phyloP scores from a whole-genome alignment of 768 basidiomycete species.

The Coprinopsis marcescibilis region DNA sequence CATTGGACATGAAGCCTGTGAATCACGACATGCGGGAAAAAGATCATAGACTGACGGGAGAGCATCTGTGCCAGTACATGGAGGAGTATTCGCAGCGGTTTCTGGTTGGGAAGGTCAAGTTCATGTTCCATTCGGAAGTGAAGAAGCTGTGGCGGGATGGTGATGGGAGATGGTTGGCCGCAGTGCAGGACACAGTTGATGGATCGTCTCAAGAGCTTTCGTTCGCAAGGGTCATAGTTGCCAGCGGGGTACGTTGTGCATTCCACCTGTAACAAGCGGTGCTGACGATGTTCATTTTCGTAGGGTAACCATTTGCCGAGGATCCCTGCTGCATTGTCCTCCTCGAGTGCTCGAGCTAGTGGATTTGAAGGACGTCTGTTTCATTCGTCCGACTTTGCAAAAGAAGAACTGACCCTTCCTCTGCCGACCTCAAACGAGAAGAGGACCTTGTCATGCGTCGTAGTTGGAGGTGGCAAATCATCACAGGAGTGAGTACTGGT shows the following conservation, averaged over 20 bases:
- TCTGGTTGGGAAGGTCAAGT: constrained; percentile 28
- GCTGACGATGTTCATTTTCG: too few relatives aligned
- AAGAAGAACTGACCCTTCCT: constrained; percentile 20
- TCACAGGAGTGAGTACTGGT: constrained; percentile 44
- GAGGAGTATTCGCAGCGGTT: constrained; percentile 36
- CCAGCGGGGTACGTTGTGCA: too few relatives aligned
- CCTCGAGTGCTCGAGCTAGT: too few relatives aligned
- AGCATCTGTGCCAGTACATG: constrained; percentile 44
- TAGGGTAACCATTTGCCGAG: too few relatives aligned
- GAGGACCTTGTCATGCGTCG: constrained; percentile 24
- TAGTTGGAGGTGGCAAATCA: constrained; percentile 63
- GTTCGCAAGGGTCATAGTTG: too few relatives aligned
- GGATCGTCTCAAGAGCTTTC: too few relatives aligned
- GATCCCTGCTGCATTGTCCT: too few relatives aligned
- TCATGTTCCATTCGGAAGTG: constrained; percentile 25
- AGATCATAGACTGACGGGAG: constrained; percentile 39
- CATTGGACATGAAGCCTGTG: constrained; percentile 35
- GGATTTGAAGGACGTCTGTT: too few relatives aligned
- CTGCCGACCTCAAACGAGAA: constrained; percentile 1
- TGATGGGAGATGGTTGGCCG: too few relatives aligned
- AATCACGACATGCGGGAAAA: constrained; percentile 14
- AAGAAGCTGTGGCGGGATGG: constrained; percentile 21
- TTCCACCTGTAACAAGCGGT: too few relatives aligned
- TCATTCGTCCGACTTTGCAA: constrained; percentile 5
- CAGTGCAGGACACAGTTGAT: too few relatives aligned